Evolutionary conservation across 306 rosid species (phyloP), one percentile per base, ranked within the genome.

Genomic region (Cicer pinnatifidum): DNA sequence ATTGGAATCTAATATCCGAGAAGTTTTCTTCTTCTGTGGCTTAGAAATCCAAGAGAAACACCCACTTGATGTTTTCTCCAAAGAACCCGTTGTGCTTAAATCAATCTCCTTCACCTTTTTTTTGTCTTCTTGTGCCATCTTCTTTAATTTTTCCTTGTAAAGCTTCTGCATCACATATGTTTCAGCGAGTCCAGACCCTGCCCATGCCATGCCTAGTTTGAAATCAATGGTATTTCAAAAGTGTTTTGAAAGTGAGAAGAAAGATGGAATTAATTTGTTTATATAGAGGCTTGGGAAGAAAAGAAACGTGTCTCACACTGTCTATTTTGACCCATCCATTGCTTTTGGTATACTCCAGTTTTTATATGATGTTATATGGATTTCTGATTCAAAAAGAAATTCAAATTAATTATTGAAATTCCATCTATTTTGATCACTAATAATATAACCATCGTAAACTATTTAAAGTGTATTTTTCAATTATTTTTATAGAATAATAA

Each of bases 11-110:
- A 64, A 56, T n/a, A 71, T 38, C 8, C n/a, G 47, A 38, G 67
- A 46, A 64, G 0, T 67, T 54, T 67, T 78, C 8, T 0, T 53
- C 11, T 9, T 61, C 0, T 75, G 69, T 11, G 74, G 63, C 64
- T 78, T 82, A 1, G 76, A 64, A 17, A 82, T n/a, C 82, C 77
- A 87, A 7, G 71, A 57, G 52, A 89, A 89, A 68, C 89, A 83
- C 6, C 88, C 85, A 23, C 72, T 51, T 11, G 88, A 40, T 11
- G 41, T 13, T 11, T 38, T 64, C n/a, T 73, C 39, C 7, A 23
- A 15, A 0, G 6, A 61, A 77, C 35, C 69, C 15, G 9, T 64
- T 67, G 15, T 7, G 43, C 13, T 40, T 16, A 38, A 6, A 7
- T 44, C 23, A 56, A 48, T 15, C 19, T 58, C 10, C 8, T 40